These are phyloP conservation scores for Xerocomellus chrysenteron DNA, from an alignment of 768 basidiomycete species.

Conservation along the genomic window DNA sequence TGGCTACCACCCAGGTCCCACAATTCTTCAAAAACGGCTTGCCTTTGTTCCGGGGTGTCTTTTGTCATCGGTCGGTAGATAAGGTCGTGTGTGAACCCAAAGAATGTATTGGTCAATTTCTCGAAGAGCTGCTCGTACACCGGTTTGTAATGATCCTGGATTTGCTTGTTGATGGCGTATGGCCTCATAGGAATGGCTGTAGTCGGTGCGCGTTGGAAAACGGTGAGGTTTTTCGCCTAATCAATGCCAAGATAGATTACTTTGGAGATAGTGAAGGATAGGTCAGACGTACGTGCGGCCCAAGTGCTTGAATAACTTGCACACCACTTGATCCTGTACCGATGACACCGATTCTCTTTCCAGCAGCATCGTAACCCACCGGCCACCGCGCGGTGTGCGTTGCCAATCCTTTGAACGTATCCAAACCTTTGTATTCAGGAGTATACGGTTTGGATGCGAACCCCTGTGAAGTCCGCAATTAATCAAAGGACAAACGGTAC, in stretches of 20 bases:
- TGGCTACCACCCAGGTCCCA: constrained; percentile 3
- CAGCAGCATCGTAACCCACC: background rate
- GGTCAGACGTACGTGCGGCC: constrained; percentile 2
- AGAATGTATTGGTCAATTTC: constrained; percentile 1
- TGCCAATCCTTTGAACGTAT: constrained; percentile 5
- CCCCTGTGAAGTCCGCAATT: background rate
- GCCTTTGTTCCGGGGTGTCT: constrained; percentile 4
- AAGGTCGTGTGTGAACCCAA: background rate
- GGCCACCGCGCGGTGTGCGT: constrained; percentile 8
- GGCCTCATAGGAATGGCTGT: constrained; percentile 7
- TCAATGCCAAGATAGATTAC: background rate
- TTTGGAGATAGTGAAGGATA: background rate
- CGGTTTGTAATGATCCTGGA: constrained; percentile 7
- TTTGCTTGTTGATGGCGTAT: constrained; percentile 6
- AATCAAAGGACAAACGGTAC: background rate
- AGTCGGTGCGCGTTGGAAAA: constrained; percentile 13
- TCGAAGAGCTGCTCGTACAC: constrained; percentile 7
- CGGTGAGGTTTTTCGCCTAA: constrained; percentile 6
- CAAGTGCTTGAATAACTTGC: constrained; percentile 6
- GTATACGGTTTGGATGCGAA: constrained; percentile 8
- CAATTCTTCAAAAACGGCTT: constrained; percentile 4
- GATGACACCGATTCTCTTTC: constrained; percentile 11
- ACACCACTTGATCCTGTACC: constrained; percentile 10
- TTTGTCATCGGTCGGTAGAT: constrained; percentile 12
- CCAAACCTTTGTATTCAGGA: background rate